Conservation (phyloP, 805 yeast species). For the Saccharomyces jurei region DNA sequence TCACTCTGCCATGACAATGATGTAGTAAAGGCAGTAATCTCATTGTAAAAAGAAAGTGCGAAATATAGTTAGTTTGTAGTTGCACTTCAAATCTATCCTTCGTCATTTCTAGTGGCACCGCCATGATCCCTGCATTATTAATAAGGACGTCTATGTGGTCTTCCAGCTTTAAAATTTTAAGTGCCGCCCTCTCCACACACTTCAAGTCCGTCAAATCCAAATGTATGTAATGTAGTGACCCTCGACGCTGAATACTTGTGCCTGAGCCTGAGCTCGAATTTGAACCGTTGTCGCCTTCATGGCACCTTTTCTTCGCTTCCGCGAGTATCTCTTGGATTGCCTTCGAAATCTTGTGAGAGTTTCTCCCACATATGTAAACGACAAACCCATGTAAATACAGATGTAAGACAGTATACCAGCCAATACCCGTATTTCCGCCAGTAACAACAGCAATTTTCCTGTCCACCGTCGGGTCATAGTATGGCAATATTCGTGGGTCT, state of each 20-base stretch:
- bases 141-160: conserved; percentile 49
- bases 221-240: conserved; percentile 45
- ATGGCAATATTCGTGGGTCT: conserved; percentile 50
- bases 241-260: conserved; percentile 30
- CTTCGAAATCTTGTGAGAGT: conserved; percentile 43
- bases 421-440: conserved; percentile 78
- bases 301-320: conserved; percentile 38
- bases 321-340: conserved; percentile 48
- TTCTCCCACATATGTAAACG: conserved; percentile 70
- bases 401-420: conserved; percentile 68
- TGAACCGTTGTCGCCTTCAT: conserved; percentile 8
- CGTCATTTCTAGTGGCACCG: conserved; percentile 58
- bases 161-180: conserved; percentile 40
- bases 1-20: conserved; percentile 38
- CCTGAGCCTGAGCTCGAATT: not conserved
- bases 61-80: conserved; percentile 66
- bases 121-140: conserved; percentile 77
- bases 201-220: conserved; percentile 46
- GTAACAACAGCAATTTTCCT: conserved; percentile 65
- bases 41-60: conserved; percentile 66
- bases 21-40: conserved; percentile 47
- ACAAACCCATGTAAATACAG: conserved; percentile 70
- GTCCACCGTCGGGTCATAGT: conserved; percentile 44
- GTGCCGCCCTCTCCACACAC: conserved; percentile 43
- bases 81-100: conserved; percentile 71